Evolutionary conservation across 2,329 filamentous ascomycete genomes (phyloP), one percentile per base, ranked within the genome.

Genomic region (Stagonosporopsis tanaceti): DNA sequence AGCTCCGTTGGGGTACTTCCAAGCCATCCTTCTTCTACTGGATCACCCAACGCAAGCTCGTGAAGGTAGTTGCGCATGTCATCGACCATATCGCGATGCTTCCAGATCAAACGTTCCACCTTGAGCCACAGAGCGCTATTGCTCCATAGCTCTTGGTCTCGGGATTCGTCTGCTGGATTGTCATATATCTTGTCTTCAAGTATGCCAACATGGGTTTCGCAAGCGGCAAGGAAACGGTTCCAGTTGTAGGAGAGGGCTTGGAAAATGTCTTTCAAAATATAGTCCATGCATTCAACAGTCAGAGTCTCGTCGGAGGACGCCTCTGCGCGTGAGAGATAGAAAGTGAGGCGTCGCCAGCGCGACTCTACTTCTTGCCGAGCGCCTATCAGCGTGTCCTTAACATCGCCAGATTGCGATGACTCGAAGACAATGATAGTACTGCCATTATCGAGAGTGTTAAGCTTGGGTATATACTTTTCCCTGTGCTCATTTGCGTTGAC

Each of bases 341-440:
- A 83, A 0, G 81, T 80, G 6, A 85, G 67, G 5, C 82, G 73
- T 8, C 82, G 77, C 82, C 83, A 85, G n/a, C 79, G 75, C n/a
- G 76, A 76, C 65, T 85, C 83, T 45, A 81, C 78, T 54, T 83
- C 79, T 41, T 81, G 77, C 14, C 82, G 75, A 3, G 82, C 81
- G 2, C 79, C 73, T 20, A 84, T 79, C 9, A 85, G 60, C 1
- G 82, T 84, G 60, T 85, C 80, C 35, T 80, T 75, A 25, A 81
- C 78, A 11, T 74, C 76, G 17, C 77, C 75, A 2, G 79, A 80
- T 27, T 81, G 77, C 0, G 81, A 81, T 45, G 81, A 79, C 58
- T 85, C 82, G 57, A 85, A 84, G 27, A 85, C 71, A 51, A 85
- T 82, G 53, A 85, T 80, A 0, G 81, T 81, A 56, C 68, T 75